Evolutionary conservation across 805 yeast species (phyloP), one percentile per base, ranked within the genome.

Genomic region (Candida jianshihensis): DNA sequence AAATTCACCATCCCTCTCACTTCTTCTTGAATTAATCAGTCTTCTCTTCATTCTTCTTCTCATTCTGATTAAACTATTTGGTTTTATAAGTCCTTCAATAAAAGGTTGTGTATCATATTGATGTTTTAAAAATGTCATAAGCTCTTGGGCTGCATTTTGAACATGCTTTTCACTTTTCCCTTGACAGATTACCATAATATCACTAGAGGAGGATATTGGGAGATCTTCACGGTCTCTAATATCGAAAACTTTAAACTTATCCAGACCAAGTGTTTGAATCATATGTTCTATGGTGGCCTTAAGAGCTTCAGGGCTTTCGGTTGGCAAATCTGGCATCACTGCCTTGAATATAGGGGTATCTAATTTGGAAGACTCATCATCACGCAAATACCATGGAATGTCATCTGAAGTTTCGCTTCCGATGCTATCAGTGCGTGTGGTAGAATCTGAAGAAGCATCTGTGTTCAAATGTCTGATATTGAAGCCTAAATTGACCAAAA

Each of bases 161-260:
- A 87, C 60, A 60, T 89, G 97, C 42, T 73, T 78, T 26, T 76
- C 73, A 21, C 89, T 76, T 54, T 79, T 81, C 4, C 95, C 96
- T 0, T 92, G 74, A 15, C 80, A 73, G 1, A 90, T 61, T 5
- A 90, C 60, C 69, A 78, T 71, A 38, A 72, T 68, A 37, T 70
- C 65, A 9, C 70, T 62, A 17, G 48, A 37, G 25, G 64, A 57
- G 1, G 71, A 59, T 8, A 69, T 63, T 18, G 63, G 66, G 14
- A 63, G 50, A 42, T 47, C 61, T 2, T 50, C 57, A 9, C 60
- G 55, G 6, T 59, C 55, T 25, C 80, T 63, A 40, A 82, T 59
- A 50, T 89, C 95, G 45, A 85, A 74, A 1, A 88, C 54, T 26
- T 62, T 55, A 22, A 89, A 51, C 38, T 86, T 78, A 4, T 61